Evolutionary conservation across 805 yeast genomes (phyloP), one percentile per base, ranked within the genome.

Genomic region (Lipomyces mesembrius): DNA sequence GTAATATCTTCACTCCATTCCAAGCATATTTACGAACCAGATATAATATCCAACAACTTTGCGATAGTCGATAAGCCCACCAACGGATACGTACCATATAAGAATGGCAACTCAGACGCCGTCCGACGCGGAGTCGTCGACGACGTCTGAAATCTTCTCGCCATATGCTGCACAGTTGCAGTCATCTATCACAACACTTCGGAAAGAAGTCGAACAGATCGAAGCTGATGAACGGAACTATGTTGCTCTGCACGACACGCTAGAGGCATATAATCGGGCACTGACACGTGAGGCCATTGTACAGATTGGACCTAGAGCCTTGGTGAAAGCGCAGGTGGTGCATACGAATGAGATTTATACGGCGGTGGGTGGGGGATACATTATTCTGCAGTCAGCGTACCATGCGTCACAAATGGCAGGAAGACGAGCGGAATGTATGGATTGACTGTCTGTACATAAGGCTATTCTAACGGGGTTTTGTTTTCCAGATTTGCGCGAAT

Each of bases 311-410:
- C 57, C 65, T 14, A 20, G 69, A 27, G 71, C 63, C 11, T 32
- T 69, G 17, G 72, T 69, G 32, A 54, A 29, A 22, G 72, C 63
- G 6, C 53, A 29, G 34, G 69, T 68, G 6, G 34, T 29, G 22
- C 65, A 63, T 25, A 69, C 72, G n/a, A 69, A 69, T 35, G 69
- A 65, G 49, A 60, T 69, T 17, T 59, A 43, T 22, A 57, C 65
- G 8, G 39, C 56, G 7, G 55, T 63, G n/a, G 72, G 72, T 27
- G 71, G 59, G 27, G 71, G 64, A 17, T 62, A 60, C 29, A 61
- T 68, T 20, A 60, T 65, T 32, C 60, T 60, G 54, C 62, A 60
- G 32, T 69, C 72, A 8, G 70, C 69, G 3, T 62, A 20, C 51
- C 62, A 65, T 27, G 71, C 72, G 2, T 59, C 63, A n/a, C 27